Conservation (phyloP, 495 filamentous ascomycete genomes). For the Trichoderma parareesei region DNA sequence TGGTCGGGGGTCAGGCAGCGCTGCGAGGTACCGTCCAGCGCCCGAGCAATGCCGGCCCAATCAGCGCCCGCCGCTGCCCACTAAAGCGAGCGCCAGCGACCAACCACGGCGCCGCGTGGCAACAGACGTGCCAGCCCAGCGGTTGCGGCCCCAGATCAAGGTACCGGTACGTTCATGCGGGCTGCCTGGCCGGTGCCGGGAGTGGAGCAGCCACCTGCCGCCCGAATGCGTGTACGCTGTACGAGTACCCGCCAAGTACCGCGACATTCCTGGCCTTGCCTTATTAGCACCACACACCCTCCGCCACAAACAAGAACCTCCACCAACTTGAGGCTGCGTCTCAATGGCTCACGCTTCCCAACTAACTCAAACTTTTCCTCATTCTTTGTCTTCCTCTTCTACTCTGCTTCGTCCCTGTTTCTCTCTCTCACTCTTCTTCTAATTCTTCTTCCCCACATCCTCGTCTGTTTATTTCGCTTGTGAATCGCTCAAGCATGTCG, state of each 20-base stretch:
- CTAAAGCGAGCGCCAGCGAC: neutral
- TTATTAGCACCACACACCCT: neutral
- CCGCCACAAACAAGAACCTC: neutral
- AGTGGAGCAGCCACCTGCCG: slow-evolving; percentile 1
- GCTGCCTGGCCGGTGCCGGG: slow-evolving; percentile 4
- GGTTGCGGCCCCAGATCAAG: neutral
- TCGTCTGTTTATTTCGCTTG: neutral
- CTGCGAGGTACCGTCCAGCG: neutral
- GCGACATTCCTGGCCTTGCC: neutral
- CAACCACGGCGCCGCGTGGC: slow-evolving; percentile 8
- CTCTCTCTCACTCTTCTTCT: neutral
- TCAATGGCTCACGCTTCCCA: neutral
- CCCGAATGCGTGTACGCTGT: slow-evolving; percentile 1
- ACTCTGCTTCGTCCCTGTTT: neutral
- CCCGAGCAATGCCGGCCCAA: neutral
- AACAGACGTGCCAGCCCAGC: neutral
- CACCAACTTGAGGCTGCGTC: neutral
- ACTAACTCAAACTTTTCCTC: neutral
- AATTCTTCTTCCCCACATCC: neutral
- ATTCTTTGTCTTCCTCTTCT: neutral
- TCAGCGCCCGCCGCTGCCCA: neutral
- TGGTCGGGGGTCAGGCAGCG: neutral
- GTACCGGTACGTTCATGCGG: neutral
- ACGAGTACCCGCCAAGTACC: neutral
- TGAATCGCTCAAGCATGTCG: neutral